Evolutionary conservation across 106 monocot species (phyloP), one percentile per base, ranked within the genome.

Genomic region (Dioscorea dumetorum): DNA sequence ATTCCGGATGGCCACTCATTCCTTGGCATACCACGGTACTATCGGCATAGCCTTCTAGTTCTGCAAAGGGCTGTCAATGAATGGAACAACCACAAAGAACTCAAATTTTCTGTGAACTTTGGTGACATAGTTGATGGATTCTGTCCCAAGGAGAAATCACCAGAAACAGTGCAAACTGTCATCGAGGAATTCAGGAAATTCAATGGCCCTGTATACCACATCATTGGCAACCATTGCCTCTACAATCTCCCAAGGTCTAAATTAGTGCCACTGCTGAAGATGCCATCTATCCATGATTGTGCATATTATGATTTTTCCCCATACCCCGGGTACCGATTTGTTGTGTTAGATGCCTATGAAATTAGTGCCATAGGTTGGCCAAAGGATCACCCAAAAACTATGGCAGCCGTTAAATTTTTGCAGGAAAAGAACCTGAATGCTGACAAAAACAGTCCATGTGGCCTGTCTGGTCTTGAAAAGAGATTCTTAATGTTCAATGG

Each of bases 171-270:
- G 12, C 24, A 83, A 35, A 84, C 74, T 33, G 74, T 92, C 31
- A 41, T 97, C 12, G 34, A 70, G 0, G 95, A 91, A 73, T 97
- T 97, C 49, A 74, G 73, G 24, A 76, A 80, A 61, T 91, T 91
- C 22, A 58, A 74, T 32, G 86, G 84, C 17, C 88, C 86, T 4
- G 74, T 84, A 16, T 83, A 87, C 63, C 95, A 97, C 78, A 88
- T 97, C 76, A 82, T 97, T 22, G 91, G 95, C 34, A 91, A 97
- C 48, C 91, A 97, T 58, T 97, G 91, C 77, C 91, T 97, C 5
- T 91, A 97, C 73, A 97, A 97, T 64, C 84, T 97, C 17, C 84
- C 86, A 48, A 83, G 89, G 7, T 60, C 51, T 33, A 72, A 76
- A 19, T 65, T 97, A 20, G 69, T 79, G 4, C 16, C 64, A 4